phyloP scores from a whole-genome alignment of 148 eudicot species.

The Dysphania ambrosioides region DNA sequence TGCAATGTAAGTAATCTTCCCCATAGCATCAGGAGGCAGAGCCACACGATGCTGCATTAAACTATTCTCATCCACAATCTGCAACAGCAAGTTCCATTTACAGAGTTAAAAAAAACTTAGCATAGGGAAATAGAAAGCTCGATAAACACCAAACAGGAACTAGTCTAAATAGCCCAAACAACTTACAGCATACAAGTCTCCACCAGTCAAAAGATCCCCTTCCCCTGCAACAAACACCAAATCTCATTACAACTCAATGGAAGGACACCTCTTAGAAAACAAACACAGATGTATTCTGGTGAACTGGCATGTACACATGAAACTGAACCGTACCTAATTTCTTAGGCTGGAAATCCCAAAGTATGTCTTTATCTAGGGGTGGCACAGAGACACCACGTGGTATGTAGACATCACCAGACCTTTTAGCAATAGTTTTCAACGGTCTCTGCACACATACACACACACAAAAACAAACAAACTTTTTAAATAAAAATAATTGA shows the following conservation, averaged over 20 bases:
- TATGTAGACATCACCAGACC: constrained; percentile 92
- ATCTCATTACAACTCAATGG: background rate
- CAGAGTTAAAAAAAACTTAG: constrained; percentile 18
- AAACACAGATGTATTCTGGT: constrained; percentile 11
- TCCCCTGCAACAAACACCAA: constrained; percentile 56
- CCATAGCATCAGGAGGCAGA: constrained; percentile 98
- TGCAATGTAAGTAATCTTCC: constrained; percentile 86
- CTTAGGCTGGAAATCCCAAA: constrained; percentile 96
- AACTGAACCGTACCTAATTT: constrained; percentile 49
- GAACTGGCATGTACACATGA: background rate
- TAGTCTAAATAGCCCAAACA: background rate
- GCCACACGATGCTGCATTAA: constrained; percentile 81
- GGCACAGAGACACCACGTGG: constrained; percentile 99
- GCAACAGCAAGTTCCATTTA: constrained; percentile 27
- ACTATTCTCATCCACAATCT: constrained; percentile 83
- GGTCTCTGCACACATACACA: constrained; percentile 64
- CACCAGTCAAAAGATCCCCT: constrained; percentile 92
- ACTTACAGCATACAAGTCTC: constrained; percentile 98
- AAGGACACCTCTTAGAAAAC: background rate
- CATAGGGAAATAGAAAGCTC: background rate
- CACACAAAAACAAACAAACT: no score
- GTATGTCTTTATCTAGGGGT: constrained; percentile 83
- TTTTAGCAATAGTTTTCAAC: constrained; percentile 83
- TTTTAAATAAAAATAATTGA: no score
- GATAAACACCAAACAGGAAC: background rate